phyloP scores from a whole-genome alignment of 352 stramenopile genomes.

The Peronosclerospora sorghi region DNA sequence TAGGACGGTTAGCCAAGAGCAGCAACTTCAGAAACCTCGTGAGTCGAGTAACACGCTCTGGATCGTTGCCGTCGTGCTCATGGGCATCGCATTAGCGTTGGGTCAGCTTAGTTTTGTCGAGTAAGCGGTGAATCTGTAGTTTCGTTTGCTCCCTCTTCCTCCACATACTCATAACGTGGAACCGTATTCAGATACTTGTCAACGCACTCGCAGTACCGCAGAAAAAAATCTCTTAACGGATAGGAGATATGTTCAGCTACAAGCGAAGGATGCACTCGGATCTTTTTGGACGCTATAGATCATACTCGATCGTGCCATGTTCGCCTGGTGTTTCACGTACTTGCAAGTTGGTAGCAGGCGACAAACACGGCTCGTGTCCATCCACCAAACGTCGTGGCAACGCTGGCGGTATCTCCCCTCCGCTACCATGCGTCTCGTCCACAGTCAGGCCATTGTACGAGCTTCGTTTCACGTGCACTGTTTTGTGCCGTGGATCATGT shows the following conservation, averaged over 20 bases:
- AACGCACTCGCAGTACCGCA: slow-evolving; percentile 56
- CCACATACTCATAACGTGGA: neutral
- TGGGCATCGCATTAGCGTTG: slow-evolving; percentile 23
- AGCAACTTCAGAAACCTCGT: slow-evolving; percentile 5
- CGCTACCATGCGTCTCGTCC: too few relatives aligned
- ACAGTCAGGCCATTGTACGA: slow-evolving; percentile 23
- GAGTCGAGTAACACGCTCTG: slow-evolving; percentile 19
- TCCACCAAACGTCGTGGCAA: too few relatives aligned
- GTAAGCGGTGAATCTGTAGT: too few relatives aligned
- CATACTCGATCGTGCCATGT: slow-evolving; percentile 2
- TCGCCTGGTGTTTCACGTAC: too few relatives aligned
- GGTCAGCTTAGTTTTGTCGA: slow-evolving; percentile 25
- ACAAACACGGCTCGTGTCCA: too few relatives aligned
- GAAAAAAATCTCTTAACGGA: slow-evolving; percentile 11
- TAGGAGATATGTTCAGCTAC: too few relatives aligned
- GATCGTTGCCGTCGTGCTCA: slow-evolving; percentile 28
- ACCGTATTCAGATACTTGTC: slow-evolving; percentile 67
- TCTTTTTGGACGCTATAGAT: neutral
- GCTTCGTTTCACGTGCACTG: slow-evolving; percentile 21
- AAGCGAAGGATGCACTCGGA: too few relatives aligned
- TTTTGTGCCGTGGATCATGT: slow-evolving; percentile 4
- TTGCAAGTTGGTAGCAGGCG: too few relatives aligned
- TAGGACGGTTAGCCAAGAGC: neutral
- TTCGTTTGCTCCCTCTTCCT: too few relatives aligned
- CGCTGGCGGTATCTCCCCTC: too few relatives aligned